Percentiles rank a stretch among this genome's conserved stretches.
Evolutionary conservation across 192 early-diverging fungal species (phyloP).

Genomic region (Coemansia sp.): DNA sequence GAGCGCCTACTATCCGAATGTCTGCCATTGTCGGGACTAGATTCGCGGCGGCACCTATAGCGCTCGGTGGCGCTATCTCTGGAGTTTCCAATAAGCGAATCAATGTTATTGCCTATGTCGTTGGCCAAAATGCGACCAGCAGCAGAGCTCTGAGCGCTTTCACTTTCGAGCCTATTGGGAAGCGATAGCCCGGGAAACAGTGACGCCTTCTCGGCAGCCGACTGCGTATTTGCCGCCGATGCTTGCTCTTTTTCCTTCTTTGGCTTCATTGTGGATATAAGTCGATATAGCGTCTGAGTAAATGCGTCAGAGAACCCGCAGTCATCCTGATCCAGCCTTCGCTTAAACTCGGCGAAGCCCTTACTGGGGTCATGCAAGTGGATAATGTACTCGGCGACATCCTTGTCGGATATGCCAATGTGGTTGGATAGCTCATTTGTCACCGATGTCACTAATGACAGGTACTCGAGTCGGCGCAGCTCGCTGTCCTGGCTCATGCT

Average conservation of each 20-base stretch:
- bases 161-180: constrained; percentile 18
- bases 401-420: constrained; percentile 85
- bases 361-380: constrained; percentile 73
- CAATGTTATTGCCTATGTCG: constrained; percentile 41
- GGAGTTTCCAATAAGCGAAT: constrained; percentile 21
- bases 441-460: constrained; percentile 88
- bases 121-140: constrained; percentile 27
- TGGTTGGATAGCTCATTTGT: constrained; percentile 91
- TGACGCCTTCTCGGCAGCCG: constrained; percentile 58
- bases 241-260: constrained; percentile 23
- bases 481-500: constrained; percentile 23
- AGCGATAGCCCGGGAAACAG: constrained; percentile 79
- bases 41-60: constrained; percentile 14
- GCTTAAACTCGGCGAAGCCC: constrained; percentile 64
- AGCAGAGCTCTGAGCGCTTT: background rate
- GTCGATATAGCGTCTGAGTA: constrained; percentile 77
- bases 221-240: constrained; percentile 15
- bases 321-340: constrained; percentile 62
- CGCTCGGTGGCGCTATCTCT: constrained; percentile 6
- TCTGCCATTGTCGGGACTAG: constrained; percentile 1
- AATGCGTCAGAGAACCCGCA: constrained; percentile 85
- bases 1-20: background rate
- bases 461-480: constrained; percentile 79
- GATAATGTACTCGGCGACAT: constrained; percentile 89
- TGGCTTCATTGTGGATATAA: constrained; percentile 83